Evolutionary conservation across 2,329 filamentous ascomycete species (phyloP).

Genomic region (Epichloe coenophiala): DNA sequence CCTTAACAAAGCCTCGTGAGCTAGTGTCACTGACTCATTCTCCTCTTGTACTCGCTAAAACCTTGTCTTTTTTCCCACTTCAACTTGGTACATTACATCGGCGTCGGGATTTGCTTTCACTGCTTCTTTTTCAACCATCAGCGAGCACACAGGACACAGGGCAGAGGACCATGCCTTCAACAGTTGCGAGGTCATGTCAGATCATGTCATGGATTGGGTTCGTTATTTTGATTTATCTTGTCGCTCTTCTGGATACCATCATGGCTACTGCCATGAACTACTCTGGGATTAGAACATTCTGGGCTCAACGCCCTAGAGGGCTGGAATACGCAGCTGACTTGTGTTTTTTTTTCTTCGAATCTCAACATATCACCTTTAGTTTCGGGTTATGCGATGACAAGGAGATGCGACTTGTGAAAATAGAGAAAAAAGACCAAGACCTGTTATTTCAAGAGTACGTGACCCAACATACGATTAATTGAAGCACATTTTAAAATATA

Average conservation of each 20-base stretch:
- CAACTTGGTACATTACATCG: not conserved
- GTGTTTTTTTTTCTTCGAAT: not conserved
- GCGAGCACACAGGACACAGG: not conserved
- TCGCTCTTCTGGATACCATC: not conserved
- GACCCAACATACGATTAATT: too few relatives aligned
- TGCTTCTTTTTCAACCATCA: too few relatives aligned
- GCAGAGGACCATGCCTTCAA: slow-evolving; percentile 17
- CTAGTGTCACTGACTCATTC: not conserved
- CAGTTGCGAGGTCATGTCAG: slow-evolving; percentile 6
- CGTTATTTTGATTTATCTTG: not conserved
- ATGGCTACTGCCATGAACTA: slow-evolving; percentile 8
- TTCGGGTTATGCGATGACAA: not conserved
- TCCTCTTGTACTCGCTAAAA: not conserved
- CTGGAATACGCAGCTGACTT: not conserved
- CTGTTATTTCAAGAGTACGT: too few relatives aligned
- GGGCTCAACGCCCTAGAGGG: slow-evolving; percentile 13
- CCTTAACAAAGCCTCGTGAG: slow-evolving; percentile 30
- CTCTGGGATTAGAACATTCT: slow-evolving; percentile 7
- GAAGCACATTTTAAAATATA: too few relatives aligned
- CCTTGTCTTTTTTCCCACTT: slow-evolving; percentile 1
- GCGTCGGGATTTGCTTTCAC: not conserved
- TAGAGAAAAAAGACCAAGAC: too few relatives aligned
- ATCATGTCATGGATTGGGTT: not conserved
- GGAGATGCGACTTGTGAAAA: too few relatives aligned
- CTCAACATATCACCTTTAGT: not conserved